phyloP scores from a whole-genome alignment of 2,329 filamentous ascomycete genomes.

The Botryotinia narcissicola region DNA sequence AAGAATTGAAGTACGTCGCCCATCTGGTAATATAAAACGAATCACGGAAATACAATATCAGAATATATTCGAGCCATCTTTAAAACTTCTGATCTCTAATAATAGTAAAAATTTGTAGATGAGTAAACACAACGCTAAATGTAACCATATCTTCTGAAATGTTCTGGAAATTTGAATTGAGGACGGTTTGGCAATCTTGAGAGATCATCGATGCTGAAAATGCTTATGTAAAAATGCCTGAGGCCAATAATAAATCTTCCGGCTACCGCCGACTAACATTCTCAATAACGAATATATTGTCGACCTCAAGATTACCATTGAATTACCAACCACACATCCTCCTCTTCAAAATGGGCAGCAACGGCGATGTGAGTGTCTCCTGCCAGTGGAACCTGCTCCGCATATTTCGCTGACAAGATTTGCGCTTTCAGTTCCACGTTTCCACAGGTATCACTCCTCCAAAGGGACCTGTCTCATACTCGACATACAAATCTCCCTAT shows the following conservation, averaged over 20 bases:
- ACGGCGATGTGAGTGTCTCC: constrained; percentile 10
- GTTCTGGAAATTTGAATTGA: not conserved
- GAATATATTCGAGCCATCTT: not conserved
- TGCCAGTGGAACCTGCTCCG: not conserved
- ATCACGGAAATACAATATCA: not conserved
- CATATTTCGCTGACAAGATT: not conserved
- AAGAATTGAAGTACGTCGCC: not conserved
- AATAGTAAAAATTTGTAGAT: not conserved
- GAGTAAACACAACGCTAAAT: not conserved
- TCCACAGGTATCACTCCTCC: constrained; percentile 28
- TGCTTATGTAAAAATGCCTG: constrained; percentile 1
- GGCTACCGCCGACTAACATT: constrained; percentile 21
- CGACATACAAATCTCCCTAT: constrained; percentile 59
- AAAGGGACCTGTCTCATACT: constrained; percentile 24
- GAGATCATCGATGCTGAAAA: not conserved
- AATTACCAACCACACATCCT: not conserved
- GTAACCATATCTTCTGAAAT: not conserved
- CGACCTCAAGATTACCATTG: constrained; percentile 17
- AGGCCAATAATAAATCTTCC: constrained; percentile 10
- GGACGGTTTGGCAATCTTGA: not conserved
- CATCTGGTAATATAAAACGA: not conserved
- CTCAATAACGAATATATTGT: constrained; percentile 13
- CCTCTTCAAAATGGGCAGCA: constrained; percentile 17
- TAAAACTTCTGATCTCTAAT: too few species aligned
- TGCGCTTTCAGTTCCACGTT: constrained; percentile 24